Conservation (phyloP, 805 yeast genomes). For the Clavispora carvajalis region DNA sequence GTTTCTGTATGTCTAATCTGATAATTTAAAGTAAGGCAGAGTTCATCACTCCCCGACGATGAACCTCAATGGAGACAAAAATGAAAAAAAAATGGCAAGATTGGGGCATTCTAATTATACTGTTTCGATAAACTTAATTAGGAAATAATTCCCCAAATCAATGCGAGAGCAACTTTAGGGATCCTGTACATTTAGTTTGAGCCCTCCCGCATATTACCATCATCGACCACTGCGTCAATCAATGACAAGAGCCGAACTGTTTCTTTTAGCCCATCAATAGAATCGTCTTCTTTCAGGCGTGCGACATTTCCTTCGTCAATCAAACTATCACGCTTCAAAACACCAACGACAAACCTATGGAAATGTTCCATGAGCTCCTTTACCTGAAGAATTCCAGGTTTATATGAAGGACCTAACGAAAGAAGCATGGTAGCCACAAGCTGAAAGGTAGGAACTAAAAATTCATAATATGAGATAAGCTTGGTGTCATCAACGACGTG, state of each 20-base stretch:
- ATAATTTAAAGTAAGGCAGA: too few species aligned
- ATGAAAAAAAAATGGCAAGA: too few species aligned
- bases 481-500: constrained; percentile 9
- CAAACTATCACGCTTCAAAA: constrained; percentile 53
- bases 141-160: neutral
- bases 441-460: constrained; percentile 71
- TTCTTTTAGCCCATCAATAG: constrained; percentile 40
- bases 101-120: too few species aligned
- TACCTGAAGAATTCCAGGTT: constrained; percentile 50
- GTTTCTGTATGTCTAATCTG: too few species aligned
- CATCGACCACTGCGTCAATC: constrained; percentile 8
- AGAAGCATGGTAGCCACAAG: constrained; percentile 60
- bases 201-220: neutral
- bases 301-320: constrained; percentile 18
- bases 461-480: constrained; percentile 54
- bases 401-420: constrained; percentile 74
- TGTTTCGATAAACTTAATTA: too few species aligned
- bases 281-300: constrained; percentile 21
- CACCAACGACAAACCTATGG: constrained; percentile 53
- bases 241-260: constrained; percentile 33
- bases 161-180: neutral
- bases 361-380: constrained; percentile 47
- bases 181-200: neutral
- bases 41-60: too few species aligned
- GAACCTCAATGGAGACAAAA: too few species aligned